Evolutionary conservation across 2,329 filamentous ascomycete species (phyloP).

Genomic region (Colletotrichum camelliae): DNA sequence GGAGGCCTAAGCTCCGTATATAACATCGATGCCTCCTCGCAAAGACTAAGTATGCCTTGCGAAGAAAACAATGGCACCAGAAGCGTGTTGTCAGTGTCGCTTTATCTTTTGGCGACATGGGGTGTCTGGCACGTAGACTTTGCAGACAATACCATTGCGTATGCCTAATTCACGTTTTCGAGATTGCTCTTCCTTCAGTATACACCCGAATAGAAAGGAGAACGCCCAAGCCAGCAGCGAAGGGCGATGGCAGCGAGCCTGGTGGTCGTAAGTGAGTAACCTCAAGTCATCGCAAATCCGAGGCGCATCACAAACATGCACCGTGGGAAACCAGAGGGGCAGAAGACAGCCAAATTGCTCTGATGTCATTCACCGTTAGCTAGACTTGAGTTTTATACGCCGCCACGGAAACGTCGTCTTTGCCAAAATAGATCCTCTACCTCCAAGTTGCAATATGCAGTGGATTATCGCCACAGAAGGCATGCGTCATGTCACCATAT

Average conservation of each 20-base stretch:
- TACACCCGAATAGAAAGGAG: background rate
- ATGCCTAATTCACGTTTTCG: background rate
- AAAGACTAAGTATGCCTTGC: accelerated
- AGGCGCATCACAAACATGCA: background rate
- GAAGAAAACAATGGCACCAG: background rate
- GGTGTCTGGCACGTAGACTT: background rate
- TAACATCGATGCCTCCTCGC: background rate
- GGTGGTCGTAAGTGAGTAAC: background rate
- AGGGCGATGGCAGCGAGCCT: background rate
- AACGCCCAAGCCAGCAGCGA: background rate
- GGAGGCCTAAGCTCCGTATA: background rate
- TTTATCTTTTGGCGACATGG: background rate
- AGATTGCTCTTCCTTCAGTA: background rate
- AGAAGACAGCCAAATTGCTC: background rate
- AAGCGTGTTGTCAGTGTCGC: background rate
- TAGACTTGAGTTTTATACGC: background rate
- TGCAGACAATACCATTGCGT: background rate
- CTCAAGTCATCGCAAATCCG: background rate
- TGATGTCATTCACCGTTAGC: background rate
- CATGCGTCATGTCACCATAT: background rate
- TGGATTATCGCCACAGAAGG: background rate
- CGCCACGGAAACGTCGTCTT: background rate
- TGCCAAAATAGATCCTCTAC: background rate
- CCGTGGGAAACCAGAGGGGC: background rate
- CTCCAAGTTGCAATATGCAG: background rate